Conservation (phyloP, 2,329 filamentous ascomycete genomes). For the Domatiomyces globalis region DNA sequence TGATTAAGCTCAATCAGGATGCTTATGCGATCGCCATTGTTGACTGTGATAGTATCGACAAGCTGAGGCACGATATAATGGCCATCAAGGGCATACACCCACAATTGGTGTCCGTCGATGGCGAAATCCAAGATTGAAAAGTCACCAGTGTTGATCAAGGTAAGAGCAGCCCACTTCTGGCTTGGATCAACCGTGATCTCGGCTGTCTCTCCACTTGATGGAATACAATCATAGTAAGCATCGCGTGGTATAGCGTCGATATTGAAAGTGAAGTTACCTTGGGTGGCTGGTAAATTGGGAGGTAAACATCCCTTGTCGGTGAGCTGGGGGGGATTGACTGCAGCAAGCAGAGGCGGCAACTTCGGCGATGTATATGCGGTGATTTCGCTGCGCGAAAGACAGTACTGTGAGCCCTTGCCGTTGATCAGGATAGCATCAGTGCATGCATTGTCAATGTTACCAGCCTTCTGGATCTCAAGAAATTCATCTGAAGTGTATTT, state of each 20-base stretch:
- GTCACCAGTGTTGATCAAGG: conserved; percentile 27
- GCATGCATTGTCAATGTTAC: conserved; percentile 35
- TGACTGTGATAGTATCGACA: conserved; percentile 24
- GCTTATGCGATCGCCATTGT: conserved; percentile 29
- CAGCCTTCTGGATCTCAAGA: conserved; percentile 20
- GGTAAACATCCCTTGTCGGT: conserved; percentile 26
- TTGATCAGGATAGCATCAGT: conserved; percentile 51
- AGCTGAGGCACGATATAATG: conserved; percentile 28
- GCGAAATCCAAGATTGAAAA: conserved; percentile 25
- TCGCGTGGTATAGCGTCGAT: conserved; percentile 29
- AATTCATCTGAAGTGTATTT: conserved; percentile 39
- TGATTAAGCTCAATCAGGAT: conserved; percentile 30
- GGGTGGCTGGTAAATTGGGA: conserved; percentile 13
- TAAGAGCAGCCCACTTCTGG: conserved; percentile 25
- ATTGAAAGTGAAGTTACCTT: conserved; percentile 26
- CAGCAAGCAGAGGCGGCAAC: conserved; percentile 18
- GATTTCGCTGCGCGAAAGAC: conserved; percentile 35
- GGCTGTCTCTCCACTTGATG: conserved; percentile 9
- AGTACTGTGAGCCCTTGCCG: conserved; percentile 44
- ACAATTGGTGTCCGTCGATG: conserved; percentile 33
- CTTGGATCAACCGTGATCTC: conserved; percentile 21
- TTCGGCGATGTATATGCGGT: conserved; percentile 26
- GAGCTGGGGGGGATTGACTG: conserved; percentile 16
- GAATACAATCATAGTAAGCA: conserved; percentile 27
- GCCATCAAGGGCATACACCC: conserved; percentile 32